Base-by-base conservation (phyloP, 108 stramenopile genomes). In the Aureococcus anophagefferens region DNA sequence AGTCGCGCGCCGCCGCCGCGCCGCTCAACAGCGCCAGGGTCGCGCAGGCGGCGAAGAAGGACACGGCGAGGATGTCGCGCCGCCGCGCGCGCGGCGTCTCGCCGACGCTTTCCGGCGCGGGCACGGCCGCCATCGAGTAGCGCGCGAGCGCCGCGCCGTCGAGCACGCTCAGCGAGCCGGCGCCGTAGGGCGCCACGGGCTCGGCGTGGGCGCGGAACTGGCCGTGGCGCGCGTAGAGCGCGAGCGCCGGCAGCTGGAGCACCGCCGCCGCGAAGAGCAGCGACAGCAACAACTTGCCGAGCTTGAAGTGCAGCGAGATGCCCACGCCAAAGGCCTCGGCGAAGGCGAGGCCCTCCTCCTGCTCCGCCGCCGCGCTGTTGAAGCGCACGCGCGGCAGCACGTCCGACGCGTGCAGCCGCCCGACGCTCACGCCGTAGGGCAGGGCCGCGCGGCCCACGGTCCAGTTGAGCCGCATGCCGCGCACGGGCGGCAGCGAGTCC, bases 271-370 rank as follows among this genome's bases (percentile, higher is more conserved):
- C 14, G 51, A 59, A 1, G 21, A 59, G 51, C 51, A 59, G 14
- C 51, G 51, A 59, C 3, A 59, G 14, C 51, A 59, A 11, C 51
- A 59, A 11, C 25, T 59, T 59, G 51, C 51, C 51, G 51, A 59
- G 51, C 51, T 59, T 59, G 51, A 59, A 59, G 51, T 59, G 51
- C 7, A 59, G 51, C 51, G 51, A 59, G 51, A 59, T 28, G 51
- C 51, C 51, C 21, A 59, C 51, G 51, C 51, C 51, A 59, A 59
- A 59, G 51, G 51, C 51, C 51, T 59, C 51, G 51, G 51, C 51
- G 25, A 59, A 59, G 7, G 51, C 51, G 51, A 59, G 51, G 21
- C 51, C 51, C 51, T 59, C 51, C 51, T 59, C 51, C 7, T 1
- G 14, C 51, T 59, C 51, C 21, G 51, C 51, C 21, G 0, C 21